Conservation (phyloP, 2,329 filamentous ascomycete species). For the Neurospora crassa region DNA sequence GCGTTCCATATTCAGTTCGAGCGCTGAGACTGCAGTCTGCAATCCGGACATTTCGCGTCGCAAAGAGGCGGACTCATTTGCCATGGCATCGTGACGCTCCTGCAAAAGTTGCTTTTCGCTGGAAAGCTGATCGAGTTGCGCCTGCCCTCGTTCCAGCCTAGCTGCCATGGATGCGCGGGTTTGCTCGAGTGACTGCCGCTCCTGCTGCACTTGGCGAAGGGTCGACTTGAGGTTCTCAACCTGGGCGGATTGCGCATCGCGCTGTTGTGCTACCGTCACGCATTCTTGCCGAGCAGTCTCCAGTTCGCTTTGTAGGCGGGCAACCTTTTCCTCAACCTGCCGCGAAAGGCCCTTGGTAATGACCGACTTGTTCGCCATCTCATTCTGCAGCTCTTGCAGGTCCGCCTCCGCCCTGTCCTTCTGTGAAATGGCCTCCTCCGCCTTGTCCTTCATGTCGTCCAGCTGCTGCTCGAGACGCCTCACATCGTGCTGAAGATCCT, state of each 20-base stretch:
- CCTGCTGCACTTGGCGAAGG: conserved; percentile 33
- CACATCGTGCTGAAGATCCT: conserved; percentile 46
- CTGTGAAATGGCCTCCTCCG: conserved; percentile 42
- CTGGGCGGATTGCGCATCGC: conserved; percentile 35
- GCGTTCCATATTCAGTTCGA: conserved; percentile 38
- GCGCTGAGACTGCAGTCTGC: conserved; percentile 35
- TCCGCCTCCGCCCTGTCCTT: conserved; percentile 49
- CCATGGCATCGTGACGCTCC: conserved; percentile 57
- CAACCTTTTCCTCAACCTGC: conserved; percentile 63
- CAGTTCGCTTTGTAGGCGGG: conserved; percentile 57
- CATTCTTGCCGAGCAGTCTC: conserved; percentile 41
- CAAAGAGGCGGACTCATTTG: conserved; percentile 55
- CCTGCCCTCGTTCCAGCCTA: conserved; percentile 45
- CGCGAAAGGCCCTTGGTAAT: conserved; percentile 64
- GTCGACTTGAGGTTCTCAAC: conserved; percentile 34
- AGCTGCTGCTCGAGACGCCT: conserved; percentile 44
- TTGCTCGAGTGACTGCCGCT: conserved; percentile 30
- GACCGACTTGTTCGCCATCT: conserved; percentile 71
- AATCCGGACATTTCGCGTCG: conserved; percentile 51
- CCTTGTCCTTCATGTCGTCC: conserved; percentile 43
- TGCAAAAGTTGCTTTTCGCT: conserved; percentile 64
- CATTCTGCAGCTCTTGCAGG: conserved; percentile 60
- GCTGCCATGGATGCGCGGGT: conserved; percentile 31
- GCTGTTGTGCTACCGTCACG: conserved; percentile 41
- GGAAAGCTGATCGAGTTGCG: conserved; percentile 47